These are phyloP conservation scores for Cyclocybe cylindracea DNA, from an alignment of 768 basidiomycete genomes.

Conservation along the genomic window DNA sequence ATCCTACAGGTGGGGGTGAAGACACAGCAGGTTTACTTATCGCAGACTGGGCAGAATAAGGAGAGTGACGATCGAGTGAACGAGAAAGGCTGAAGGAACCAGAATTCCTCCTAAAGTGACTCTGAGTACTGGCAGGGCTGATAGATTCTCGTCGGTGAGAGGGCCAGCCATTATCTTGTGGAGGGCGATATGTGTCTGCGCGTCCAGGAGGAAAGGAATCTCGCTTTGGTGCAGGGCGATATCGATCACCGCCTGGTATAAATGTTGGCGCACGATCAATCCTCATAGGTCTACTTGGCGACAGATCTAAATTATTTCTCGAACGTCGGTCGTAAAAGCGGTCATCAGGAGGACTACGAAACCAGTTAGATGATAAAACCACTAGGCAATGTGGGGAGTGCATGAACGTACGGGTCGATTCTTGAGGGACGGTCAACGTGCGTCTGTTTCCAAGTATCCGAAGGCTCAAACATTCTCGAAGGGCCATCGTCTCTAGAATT, in stretches of 20 bases:
- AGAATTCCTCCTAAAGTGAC: conserved; percentile 25
- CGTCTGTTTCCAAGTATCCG: conserved; percentile 67
- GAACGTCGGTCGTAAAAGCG: conserved; percentile 35
- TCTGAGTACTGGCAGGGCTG: conserved; percentile 18
- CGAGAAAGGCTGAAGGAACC: conserved; percentile 21
- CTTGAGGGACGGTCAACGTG: conserved; percentile 46
- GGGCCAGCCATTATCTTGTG: conserved; percentile 35
- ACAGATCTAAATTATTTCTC: conserved; percentile 31
- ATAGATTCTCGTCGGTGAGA: conserved; percentile 24
- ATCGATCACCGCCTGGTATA: conserved; percentile 42
- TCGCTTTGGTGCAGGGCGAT: conserved; percentile 47
- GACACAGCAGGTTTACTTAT: conserved; percentile 30
- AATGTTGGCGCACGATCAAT: conserved; percentile 31
- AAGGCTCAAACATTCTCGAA: conserved; percentile 69
- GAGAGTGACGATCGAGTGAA: conserved; percentile 26
- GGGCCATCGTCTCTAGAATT: conserved; percentile 32
- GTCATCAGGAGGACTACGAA: conserved; percentile 26
- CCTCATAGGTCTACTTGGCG: conserved; percentile 34
- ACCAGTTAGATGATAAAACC: conserved; percentile 5
- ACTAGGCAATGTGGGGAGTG: conserved; percentile 14
- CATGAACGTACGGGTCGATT: conserved; percentile 38
- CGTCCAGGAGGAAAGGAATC: conserved; percentile 37
- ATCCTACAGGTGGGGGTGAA: conserved; percentile 23
- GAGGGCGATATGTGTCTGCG: conserved; percentile 53
- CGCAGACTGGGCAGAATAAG: conserved; percentile 19